phyloP scores from a whole-genome alignment of 345 rosid genomes.

The Heritiera fomes region DNA sequence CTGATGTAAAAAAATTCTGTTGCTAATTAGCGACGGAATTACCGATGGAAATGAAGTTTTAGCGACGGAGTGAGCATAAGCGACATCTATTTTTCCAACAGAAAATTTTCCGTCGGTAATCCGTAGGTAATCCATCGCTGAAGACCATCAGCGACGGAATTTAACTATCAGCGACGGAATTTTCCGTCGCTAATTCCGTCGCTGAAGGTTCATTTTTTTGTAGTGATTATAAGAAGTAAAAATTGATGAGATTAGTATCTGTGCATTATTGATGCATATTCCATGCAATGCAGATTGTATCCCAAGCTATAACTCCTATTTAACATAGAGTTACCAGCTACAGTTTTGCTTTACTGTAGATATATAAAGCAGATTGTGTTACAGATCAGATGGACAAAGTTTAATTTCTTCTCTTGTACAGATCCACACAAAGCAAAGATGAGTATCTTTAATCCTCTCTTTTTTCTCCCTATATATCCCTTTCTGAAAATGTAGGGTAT shows the following conservation, averaged over 20 bases:
- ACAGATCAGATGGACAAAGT: not conserved
- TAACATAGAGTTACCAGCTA: conserved; percentile 4
- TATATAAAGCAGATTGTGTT: not conserved
- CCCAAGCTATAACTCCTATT: not conserved
- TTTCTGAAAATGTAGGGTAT: conserved; percentile 36
- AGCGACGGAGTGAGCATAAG: too few relatives aligned
- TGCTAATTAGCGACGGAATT: too few relatives aligned
- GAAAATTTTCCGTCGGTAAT: too few relatives aligned
- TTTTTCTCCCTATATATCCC: not conserved
- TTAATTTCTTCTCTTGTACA: not conserved
- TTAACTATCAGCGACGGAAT: too few relatives aligned
- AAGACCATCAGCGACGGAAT: too few relatives aligned
- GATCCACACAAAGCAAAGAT: conserved; percentile 1
- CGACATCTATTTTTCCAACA: too few relatives aligned
- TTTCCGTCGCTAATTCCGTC: too few relatives aligned
- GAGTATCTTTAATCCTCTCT: not conserved
- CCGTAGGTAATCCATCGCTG: too few relatives aligned
- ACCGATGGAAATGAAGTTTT: too few relatives aligned
- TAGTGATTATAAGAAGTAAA: not conserved
- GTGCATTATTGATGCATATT: not conserved
- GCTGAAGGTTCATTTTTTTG: too few relatives aligned
- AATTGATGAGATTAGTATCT: not conserved
- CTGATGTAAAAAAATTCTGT: too few relatives aligned
- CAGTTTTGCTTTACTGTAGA: not conserved
- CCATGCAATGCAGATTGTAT: not conserved